Conservation (phyloP, 1,284 basidiomycete species). For the Ustilago sp. region DNA sequence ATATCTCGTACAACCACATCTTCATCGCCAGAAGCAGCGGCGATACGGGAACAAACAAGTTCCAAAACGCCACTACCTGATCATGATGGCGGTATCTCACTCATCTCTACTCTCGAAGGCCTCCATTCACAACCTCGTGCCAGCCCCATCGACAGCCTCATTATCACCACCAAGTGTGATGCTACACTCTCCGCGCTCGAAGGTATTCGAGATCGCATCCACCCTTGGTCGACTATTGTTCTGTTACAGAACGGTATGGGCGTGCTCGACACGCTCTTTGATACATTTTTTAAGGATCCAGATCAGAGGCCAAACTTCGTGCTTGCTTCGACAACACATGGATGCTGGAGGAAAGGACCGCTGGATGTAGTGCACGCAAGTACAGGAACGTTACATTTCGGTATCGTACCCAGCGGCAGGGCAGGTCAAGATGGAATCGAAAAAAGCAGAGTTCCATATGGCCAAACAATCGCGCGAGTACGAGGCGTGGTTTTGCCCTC, state of each 20-base stretch:
- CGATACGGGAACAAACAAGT: constrained; percentile 28
- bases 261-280: constrained; percentile 82
- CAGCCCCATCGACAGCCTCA: constrained; percentile 72
- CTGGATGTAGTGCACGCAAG: constrained; percentile 80
- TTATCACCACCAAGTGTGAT: constrained; percentile 85
- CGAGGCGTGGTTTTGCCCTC: constrained; percentile 5
- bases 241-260: constrained; percentile 93
- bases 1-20: constrained; percentile 32
- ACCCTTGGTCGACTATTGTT: constrained; percentile 81
- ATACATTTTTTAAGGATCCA: constrained; percentile 80
- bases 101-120: constrained; percentile 38
- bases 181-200: constrained; percentile 76
- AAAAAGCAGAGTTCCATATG: constrained; percentile 20
- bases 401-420: constrained; percentile 78
- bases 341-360: constrained; percentile 73
- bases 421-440: constrained; percentile 30
- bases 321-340: constrained; percentile 85
- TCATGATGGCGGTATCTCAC: constrained; percentile 44
- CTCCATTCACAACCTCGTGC: constrained; percentile 31
- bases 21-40: constrained; percentile 11
- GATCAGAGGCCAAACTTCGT: constrained; percentile 84
- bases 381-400: constrained; percentile 80
- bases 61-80: constrained; percentile 38
- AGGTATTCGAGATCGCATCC: constrained; percentile 77
- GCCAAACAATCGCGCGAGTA: constrained; percentile 26